Conservation (phyloP, 2,329 filamentous ascomycete species). For the Pseudophaeomoniella oleicola region DNA sequence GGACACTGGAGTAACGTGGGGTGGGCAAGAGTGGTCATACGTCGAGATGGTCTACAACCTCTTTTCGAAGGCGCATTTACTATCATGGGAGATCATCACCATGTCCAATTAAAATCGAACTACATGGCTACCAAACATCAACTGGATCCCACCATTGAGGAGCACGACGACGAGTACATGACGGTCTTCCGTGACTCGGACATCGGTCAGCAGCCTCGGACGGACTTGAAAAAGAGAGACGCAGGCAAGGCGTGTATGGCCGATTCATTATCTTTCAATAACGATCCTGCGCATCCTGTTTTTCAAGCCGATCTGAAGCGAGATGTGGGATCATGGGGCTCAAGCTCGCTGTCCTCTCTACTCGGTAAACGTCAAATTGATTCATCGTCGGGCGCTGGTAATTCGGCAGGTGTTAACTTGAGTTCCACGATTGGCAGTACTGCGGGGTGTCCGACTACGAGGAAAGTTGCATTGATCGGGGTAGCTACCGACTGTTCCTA, state of each 20-base stretch:
- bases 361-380: slow-evolving; percentile 61
- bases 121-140: slow-evolving; percentile 59
- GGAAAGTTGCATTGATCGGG: slow-evolving; percentile 81
- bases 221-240: slow-evolving; percentile 50
- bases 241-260: slow-evolving; percentile 47
- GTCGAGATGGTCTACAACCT: slow-evolving; percentile 60
- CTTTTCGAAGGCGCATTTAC: slow-evolving; percentile 85
- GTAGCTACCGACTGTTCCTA: slow-evolving; percentile 91
- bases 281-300: slow-evolving; percentile 54
- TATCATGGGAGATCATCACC: slow-evolving; percentile 67
- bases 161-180: slow-evolving; percentile 59
- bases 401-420: slow-evolving; percentile 68
- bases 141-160: slow-evolving; percentile 52
- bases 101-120: slow-evolving; percentile 61
- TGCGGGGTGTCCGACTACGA: slow-evolving; percentile 72
- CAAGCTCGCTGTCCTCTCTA: slow-evolving; percentile 48
- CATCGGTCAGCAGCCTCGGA: slow-evolving; percentile 36
- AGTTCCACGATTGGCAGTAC: slow-evolving; percentile 64
- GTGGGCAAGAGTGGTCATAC: slow-evolving; percentile 71
- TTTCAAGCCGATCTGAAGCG: slow-evolving; percentile 30
- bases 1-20: slow-evolving; percentile 66
- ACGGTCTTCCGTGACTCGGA: slow-evolving; percentile 87
- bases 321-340: slow-evolving; percentile 40
- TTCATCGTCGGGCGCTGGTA: slow-evolving; percentile 52
- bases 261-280: slow-evolving; percentile 69